Conservation (phyloP, 441 rosid species). For the Euphorbia celastroides region DNA sequence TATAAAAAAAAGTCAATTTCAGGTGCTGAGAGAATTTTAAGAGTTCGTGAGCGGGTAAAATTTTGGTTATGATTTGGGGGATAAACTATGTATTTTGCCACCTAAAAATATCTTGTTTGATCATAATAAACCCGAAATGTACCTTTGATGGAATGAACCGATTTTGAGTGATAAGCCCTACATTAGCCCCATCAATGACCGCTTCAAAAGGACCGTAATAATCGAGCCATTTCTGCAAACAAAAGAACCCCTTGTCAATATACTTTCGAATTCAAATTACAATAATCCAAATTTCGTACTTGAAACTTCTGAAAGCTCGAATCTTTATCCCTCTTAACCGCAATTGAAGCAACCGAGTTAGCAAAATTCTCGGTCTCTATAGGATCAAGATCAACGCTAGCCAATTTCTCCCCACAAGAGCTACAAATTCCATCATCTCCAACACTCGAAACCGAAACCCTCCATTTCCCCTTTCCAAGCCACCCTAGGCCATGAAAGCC, state of each 20-base stretch:
- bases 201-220: conserved; percentile 90
- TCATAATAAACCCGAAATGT: too few species aligned
- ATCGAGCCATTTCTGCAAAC: conserved; percentile 74
- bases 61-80: too few species aligned
- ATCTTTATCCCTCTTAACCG: too few species aligned
- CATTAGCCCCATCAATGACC: conserved; percentile 83
- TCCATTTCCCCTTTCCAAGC: conserved; percentile 82
- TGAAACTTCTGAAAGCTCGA: too few species aligned
- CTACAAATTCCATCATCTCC: conserved; percentile 61
- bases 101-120: too few species aligned
- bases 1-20: too few species aligned
- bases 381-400: conserved; percentile 88
- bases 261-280: conserved; percentile 31
- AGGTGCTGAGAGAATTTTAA: too few species aligned
- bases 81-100: too few species aligned
- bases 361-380: conserved; percentile 69
- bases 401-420: conserved; percentile 78
- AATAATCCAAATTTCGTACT: too few species aligned
- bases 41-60: too few species aligned
- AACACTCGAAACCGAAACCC: conserved; percentile 61
- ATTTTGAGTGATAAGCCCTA: conserved; percentile 47
- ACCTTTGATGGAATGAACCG: conserved; percentile 65
- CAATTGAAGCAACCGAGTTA: conserved; percentile 15
- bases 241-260: too few species aligned
- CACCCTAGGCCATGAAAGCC: conserved; percentile 99